Conservation (phyloP, 2,329 filamentous ascomycete species). For the Beauveria medogensis region DNA sequence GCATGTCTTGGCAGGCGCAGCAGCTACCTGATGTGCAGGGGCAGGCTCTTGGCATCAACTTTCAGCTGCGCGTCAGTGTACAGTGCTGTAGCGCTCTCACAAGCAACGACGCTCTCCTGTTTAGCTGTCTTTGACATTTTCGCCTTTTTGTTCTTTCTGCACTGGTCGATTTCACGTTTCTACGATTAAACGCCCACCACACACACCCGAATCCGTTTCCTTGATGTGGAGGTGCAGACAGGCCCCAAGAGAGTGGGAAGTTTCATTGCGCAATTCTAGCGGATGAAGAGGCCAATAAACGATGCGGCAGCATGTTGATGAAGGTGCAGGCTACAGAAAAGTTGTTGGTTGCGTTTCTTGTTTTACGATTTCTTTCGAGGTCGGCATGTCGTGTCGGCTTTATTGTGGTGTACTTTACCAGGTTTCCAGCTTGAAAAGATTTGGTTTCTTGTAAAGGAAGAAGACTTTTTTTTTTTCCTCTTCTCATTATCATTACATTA, state of each 20-base stretch:
- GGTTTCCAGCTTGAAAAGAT: neutral
- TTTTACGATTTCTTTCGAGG: neutral
- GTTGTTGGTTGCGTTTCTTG: neutral
- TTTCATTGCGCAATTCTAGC: neutral
- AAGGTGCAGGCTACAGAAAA: neutral
- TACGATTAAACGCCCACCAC: slow-evolving; percentile 6
- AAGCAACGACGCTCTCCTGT: neutral
- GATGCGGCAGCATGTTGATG: neutral
- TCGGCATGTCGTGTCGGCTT: neutral
- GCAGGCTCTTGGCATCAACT: slow-evolving; percentile 4
- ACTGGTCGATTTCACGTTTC: neutral
- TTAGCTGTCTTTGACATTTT: neutral
- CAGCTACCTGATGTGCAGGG: neutral
- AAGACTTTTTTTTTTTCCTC: neutral
- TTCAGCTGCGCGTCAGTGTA: neutral
- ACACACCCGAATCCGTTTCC: neutral
- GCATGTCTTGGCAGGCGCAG: neutral
- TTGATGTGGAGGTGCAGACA: neutral
- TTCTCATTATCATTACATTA: neutral
- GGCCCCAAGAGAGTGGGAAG: neutral
- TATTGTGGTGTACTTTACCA: neutral
- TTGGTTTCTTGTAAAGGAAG: neutral
- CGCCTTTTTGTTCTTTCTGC: neutral
- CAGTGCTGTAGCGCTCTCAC: neutral
- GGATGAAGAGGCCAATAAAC: neutral